A percentile compares a stretch with the other conserved stretches of the same genome.
These are phyloP conservation scores for Fusarium solani-melongenae DNA, from an alignment of 2,329 filamentous ascomycete species.

Conservation along the genomic window DNA sequence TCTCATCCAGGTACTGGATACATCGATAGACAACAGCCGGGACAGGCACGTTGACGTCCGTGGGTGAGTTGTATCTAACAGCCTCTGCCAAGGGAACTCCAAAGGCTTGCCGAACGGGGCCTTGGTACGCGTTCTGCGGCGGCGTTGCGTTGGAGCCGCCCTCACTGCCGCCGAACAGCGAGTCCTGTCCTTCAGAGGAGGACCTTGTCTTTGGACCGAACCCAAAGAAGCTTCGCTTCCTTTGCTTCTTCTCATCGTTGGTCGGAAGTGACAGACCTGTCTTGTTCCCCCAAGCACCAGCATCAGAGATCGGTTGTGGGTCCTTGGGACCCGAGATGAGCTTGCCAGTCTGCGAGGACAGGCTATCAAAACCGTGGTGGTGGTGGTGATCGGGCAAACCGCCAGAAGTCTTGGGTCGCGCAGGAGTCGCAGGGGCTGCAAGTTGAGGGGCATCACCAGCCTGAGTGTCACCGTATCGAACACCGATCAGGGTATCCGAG, in stretches of 20 bases:
- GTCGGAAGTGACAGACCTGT: conserved; percentile 61
- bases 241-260: conserved; percentile 79
- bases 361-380: conserved; percentile 48
- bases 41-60: conserved; percentile 78
- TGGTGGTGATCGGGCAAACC: conserved; percentile 49
- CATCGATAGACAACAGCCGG: conserved; percentile 96
- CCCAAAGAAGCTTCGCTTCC: conserved; percentile 84
- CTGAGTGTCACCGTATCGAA: conserved; percentile 68
- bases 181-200: conserved; percentile 69
- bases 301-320: conserved; percentile 83
- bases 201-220: conserved; percentile 70
- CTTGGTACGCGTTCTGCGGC: conserved; percentile 56
- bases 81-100: conserved; percentile 88
- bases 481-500: conserved; percentile 63
- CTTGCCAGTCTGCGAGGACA: conserved; percentile 53
- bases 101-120: conserved; percentile 78
- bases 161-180: conserved; percentile 62
- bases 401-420: conserved; percentile 51
- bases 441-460: conserved; percentile 63
- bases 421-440: conserved; percentile 47
- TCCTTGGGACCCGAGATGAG: conserved; percentile 89
- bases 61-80: conserved; percentile 81
- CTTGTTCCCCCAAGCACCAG: conserved; percentile 87
- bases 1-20: conserved; percentile 89
- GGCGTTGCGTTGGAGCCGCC: conserved; percentile 58